Base-by-base conservation (phyloP, 352 stramenopile species). In the Albugo laibachii region DNA sequence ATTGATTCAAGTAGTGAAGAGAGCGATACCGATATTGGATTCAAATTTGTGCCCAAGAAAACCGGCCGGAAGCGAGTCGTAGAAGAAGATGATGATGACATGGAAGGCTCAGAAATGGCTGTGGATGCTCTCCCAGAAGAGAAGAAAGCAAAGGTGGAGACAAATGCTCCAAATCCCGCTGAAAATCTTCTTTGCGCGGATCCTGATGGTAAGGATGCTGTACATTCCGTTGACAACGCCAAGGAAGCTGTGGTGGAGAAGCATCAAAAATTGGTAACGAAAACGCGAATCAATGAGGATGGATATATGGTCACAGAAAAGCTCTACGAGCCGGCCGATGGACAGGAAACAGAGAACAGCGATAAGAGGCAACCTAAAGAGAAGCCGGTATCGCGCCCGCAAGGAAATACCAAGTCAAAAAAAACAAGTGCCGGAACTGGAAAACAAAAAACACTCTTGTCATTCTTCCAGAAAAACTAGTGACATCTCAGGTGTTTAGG, bases 261-360 rank as follows among this genome's bases (percentile, higher is more conserved):
- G 49, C 62, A 70, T n/a, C 59, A 62, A 11, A 53, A 79, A 41
- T 49, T 76, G 13, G 62, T 83, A 34, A 69, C 55, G 34, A 89
- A 82, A 56, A 83, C 73, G 36, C 61, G 64, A 45, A 82, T 89
- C 52, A 84, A 80, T 41, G 69, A 84, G 20, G 54, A 82, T 43
- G 76, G 76, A 19, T 89, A 89, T 62, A 89, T 89, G 76, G 70
- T 84, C 21, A 89, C 73, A 21, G 76, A 89, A 56, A 79, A 79
- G 41, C 60, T 57, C 36, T 78, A 69, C 37, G 66, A 88, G 24
- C 72, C 85, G 36, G 63, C 83, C 35, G 65, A 84, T 31, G 24
- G 24, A 31, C 2, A 38, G 36, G 2, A 47, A 42, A 12, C 40
- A 55, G 2, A 20, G 41, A 15, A 15, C 20, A 20, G n/a, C 14